phyloP scores from a whole-genome alignment of 148 eudicot genomes.

The Rheum nobile region DNA sequence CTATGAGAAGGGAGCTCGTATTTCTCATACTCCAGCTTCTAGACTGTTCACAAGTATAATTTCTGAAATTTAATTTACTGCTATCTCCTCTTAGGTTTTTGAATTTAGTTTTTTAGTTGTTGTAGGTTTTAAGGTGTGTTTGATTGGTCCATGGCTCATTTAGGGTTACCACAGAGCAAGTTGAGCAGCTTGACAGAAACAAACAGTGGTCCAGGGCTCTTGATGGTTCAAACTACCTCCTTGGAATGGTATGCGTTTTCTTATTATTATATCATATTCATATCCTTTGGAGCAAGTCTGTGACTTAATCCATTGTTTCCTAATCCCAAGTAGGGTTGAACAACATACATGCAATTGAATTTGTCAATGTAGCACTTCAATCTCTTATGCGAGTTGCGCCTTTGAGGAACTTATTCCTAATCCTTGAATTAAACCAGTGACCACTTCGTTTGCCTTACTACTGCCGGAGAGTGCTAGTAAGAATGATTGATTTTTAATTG shows the following conservation, averaged over 20 bases:
- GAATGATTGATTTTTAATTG: background rate
- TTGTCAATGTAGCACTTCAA: slow-evolving; percentile 91
- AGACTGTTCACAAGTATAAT: slow-evolving; percentile 66
- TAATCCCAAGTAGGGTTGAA: slow-evolving; percentile 74
- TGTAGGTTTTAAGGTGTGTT: background rate
- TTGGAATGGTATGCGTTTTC: slow-evolving; percentile 64
- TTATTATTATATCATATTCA: background rate
- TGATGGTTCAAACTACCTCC: slow-evolving; percentile 97
- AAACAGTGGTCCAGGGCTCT: slow-evolving; percentile 94
- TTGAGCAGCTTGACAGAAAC: slow-evolving; percentile 58
- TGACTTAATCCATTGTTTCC: background rate
- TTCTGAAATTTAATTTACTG: background rate
- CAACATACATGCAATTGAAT: slow-evolving; percentile 84
- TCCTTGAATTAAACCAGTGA: slow-evolving; percentile 94
- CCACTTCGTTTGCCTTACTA: slow-evolving; percentile 66
- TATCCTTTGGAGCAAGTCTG: background rate
- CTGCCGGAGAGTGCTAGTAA: slow-evolving; percentile 70
- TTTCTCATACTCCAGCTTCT: slow-evolving; percentile 88
- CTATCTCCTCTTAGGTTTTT: background rate
- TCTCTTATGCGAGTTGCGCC: slow-evolving; percentile 96
- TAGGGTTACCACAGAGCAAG: slow-evolving; percentile 61
- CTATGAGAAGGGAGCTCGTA: slow-evolving; percentile 81
- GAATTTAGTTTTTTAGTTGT: background rate
- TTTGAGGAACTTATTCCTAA: slow-evolving; percentile 83
- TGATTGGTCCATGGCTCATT: background rate